Evolutionary conservation across 768 basidiomycete species (phyloP), one percentile per base, ranked within the genome.

Genomic region (Russula dissimulans): DNA sequence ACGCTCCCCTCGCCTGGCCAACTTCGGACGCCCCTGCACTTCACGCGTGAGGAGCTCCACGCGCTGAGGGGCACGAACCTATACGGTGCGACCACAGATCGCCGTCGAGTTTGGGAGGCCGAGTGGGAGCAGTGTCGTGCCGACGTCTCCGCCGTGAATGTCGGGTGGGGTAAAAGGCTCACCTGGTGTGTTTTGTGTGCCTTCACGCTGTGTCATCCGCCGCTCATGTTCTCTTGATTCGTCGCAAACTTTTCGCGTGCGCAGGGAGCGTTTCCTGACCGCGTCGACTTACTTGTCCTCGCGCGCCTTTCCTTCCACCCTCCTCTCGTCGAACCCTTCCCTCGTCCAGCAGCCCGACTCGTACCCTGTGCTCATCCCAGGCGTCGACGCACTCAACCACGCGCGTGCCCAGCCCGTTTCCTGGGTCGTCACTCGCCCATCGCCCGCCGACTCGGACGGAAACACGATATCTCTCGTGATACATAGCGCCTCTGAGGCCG

Each of bases 331-430:
- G 0, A 77, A 66, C 0, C 82, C 86, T 6, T 77, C 84, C 0
- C 75, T 87, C 9, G 68, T 78, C 34, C 71, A 78, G 12, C 76
- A 78, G 0, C 71, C 79, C 0, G 71, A 77, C 8, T 82, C 86
- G 0, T 78, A 86, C 63, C 91, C 93, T 1, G 77, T 97, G 11
- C 81, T 97, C 36, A 77, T 97, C 42, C 95, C 95, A 0, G 91
- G 91, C 0, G 75, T 95, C 32, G 95, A 98, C 72, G 74, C 85
- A 5, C 75, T 95, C 52, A 97, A 98, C 68, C 95, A 97, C 69
- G 80, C 82, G 18, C 85, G 90, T 3, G 85, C 77, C 0, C 81
- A 87, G 43, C 85, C 87, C 1, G 87, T 95, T 34, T 87, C 91
- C 0, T 97, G 95, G 95, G 70, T 84, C 11, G 79, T 88, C 36